Evolutionary conservation across 106 monocot genomes (phyloP).

Genomic region (Allium sativum): DNA sequence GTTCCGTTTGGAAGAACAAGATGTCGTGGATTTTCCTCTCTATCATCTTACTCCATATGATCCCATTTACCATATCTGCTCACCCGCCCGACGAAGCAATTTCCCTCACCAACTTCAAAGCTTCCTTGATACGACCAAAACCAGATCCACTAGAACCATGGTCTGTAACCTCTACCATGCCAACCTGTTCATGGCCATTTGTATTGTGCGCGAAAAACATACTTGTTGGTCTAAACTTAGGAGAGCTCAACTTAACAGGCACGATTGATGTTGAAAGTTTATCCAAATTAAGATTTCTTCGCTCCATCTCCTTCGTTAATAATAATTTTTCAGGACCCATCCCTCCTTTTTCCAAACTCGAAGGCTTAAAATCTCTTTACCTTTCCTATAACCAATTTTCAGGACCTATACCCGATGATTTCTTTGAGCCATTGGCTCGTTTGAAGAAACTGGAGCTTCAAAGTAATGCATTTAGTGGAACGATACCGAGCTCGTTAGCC

Average conservation of each 20-base stretch:
- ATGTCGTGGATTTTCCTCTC: neutral
- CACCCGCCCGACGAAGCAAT: constrained; percentile 7
- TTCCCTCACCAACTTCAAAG: constrained; percentile 23
- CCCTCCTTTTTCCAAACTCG: constrained; percentile 25
- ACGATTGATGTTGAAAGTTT: constrained; percentile 16
- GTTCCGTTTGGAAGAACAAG: neutral
- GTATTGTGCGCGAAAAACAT: constrained; percentile 29
- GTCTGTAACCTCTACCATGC: neutral
- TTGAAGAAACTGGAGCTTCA: constrained; percentile 46
- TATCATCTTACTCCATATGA: neutral
- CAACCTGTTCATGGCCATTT: constrained; percentile 20
- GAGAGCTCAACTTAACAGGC: constrained; percentile 23
- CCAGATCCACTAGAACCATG: constrained; percentile 11
- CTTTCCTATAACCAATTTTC: constrained; percentile 46
- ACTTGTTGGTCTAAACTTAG: constrained; percentile 37
- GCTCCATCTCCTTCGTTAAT: constrained; percentile 25
- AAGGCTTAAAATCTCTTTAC: constrained; percentile 26
- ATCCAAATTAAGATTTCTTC: constrained; percentile 15
- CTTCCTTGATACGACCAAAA: constrained; percentile 12
- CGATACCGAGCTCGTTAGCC: constrained; percentile 28
- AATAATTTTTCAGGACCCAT: constrained; percentile 46
- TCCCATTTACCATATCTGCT: neutral
- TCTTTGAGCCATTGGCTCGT: constrained; percentile 24
- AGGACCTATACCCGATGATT: constrained; percentile 22
- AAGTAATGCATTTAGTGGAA: constrained; percentile 31